Evolutionary conservation across 2,329 filamentous ascomycete species (phyloP), one percentile per base, ranked within the genome.

Genomic region (Harringtonia aguacate): DNA sequence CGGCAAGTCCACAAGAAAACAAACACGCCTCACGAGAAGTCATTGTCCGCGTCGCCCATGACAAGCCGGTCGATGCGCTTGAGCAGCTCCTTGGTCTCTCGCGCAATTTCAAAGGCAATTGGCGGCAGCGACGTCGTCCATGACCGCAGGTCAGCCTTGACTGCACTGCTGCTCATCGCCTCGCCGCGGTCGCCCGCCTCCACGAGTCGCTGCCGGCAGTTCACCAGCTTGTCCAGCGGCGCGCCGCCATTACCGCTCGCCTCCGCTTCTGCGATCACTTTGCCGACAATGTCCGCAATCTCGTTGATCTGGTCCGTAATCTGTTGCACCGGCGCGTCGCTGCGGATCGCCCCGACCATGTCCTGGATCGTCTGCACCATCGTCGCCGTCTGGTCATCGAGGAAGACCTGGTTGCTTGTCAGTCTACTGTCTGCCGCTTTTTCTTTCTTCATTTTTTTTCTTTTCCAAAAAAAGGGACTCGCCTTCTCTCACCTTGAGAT

Each of bases 31-130:
- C 47, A 55, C 20, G 55, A 57, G 44, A 58, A 58, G 41, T 58
- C 54, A 27, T 55, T 53, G 29, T 28, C 47, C 18, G 20, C 48
- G 40, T 52, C 50, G 38, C 51, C 46, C 37, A 50, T 45, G 22
- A 53, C 51, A 20, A 56, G 46, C 44, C 53, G 53, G 44, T 54
- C 61, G 29, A 56, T 50, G 8, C 52, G 49, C 46, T 56, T 53
- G 34, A 78, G 74, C 47, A 86, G 65, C 58, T 85, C 86, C 67
- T 90, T 92, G 41, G 83, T 84, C 62, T 88, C 84, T 47, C 84
- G 73, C 8, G 84, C 86, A 57, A 90, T 83, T 62, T 87, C 84
- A 61, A 94, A 94, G n/a, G 86, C 86, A 52, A 92, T 79, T 3
- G 86, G 86, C 12, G 86, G 86, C 41, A 94, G 65, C 24, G 77